Percentiles rank a stretch among this genome's conserved stretches.
Conservation (phyloP, 345 rosid genomes). For the Bruguiera gymnorhiza region DNA sequence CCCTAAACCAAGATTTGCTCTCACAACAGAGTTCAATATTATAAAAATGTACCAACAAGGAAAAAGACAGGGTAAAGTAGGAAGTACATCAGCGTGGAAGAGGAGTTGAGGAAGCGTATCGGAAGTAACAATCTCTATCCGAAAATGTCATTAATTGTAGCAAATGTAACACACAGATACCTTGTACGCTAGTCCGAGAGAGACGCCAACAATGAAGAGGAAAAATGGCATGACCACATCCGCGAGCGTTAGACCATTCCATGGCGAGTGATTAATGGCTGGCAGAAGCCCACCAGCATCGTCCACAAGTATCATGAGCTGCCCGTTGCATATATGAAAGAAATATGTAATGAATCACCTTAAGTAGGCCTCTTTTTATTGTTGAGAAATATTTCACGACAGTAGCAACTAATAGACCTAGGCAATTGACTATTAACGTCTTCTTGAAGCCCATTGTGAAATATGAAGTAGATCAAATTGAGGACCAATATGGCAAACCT, state of each 20-base stretch:
- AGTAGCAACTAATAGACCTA: not conserved
- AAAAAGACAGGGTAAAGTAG: not conserved
- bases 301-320: constrained; percentile 93
- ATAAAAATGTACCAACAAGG: too few species aligned
- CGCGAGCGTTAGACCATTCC: constrained; percentile 85
- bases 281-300: constrained; percentile 77
- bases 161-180: constrained; percentile 20
- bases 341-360: not conserved
- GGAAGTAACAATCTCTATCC: too few species aligned
- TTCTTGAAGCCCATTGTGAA: too few species aligned
- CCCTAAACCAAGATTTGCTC: too few species aligned
- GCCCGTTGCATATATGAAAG: constrained; percentile 26
- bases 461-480: too few species aligned
- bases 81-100: not conserved
- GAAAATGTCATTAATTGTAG: too few species aligned
- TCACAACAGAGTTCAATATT: too few species aligned
- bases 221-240: constrained; percentile 95
- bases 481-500: too few species aligned
- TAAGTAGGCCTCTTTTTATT: not conserved
- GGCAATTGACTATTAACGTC: too few species aligned
- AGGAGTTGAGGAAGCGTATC: too few species aligned
- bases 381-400: not conserved
- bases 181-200: constrained; percentile 76
- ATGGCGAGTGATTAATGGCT: constrained; percentile 82
- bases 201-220: constrained; percentile 82